A percentile compares a stretch with the other conserved stretches of the same genome.
phyloP scores from a whole-genome alignment of 371 early-diverging fungal species.

The Lichtheimia corymbifera region DNA sequence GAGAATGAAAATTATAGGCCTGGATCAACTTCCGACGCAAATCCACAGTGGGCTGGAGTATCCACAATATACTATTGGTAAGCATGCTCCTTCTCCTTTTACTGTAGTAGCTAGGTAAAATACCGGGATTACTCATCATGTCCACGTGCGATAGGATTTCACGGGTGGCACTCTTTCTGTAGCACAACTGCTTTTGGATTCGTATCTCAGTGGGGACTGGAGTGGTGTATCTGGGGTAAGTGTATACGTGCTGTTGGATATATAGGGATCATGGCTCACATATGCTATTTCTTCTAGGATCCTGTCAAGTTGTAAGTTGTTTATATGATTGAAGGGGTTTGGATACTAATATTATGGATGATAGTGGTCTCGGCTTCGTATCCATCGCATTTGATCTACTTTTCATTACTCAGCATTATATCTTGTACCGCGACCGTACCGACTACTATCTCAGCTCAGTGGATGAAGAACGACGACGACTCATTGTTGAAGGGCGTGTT shows the following conservation, averaged over 20 bases:
- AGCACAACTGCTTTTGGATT: constrained; percentile 80
- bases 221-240: constrained; percentile 67
- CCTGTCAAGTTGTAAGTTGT: constrained; percentile 55
- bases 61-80: constrained; percentile 83
- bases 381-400: constrained; percentile 82
- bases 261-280: neutral
- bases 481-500: constrained; percentile 41
- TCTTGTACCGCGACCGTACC: constrained; percentile 61
- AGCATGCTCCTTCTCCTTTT: neutral
- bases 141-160: constrained; percentile 59
- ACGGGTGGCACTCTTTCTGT: constrained; percentile 86
- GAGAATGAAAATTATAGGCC: constrained; percentile 34
- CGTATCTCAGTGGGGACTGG: constrained; percentile 67
- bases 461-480: constrained; percentile 41
- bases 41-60: constrained; percentile 93
- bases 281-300: constrained; percentile 26
- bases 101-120: neutral
- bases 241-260: neutral
- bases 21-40: constrained; percentile 74
- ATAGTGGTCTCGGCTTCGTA: constrained; percentile 73
- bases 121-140: neutral
- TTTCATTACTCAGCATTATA: constrained; percentile 86
- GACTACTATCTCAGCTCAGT: constrained; percentile 42
- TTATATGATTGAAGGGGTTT: neutral
- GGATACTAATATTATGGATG: no score